phyloP scores from a whole-genome alignment of 2,329 filamentous ascomycete genomes.

The Sporothrix mexicana region DNA sequence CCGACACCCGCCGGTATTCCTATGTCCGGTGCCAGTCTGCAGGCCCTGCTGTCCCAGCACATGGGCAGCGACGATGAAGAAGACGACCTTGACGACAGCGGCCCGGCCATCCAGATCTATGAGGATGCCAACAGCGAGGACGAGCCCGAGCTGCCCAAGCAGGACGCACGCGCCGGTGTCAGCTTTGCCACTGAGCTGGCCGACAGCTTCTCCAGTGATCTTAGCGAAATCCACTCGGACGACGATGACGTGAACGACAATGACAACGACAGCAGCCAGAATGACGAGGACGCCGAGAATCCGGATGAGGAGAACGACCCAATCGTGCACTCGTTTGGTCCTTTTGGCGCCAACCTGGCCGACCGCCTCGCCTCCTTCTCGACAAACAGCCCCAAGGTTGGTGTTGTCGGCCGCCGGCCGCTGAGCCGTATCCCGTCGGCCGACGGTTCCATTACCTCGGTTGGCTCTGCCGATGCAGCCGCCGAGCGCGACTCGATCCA shows the following conservation, averaged over 20 bases:
- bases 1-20: slow-evolving; percentile 57
- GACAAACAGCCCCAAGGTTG: slow-evolving; percentile 66
- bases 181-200: slow-evolving; percentile 59
- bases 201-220: slow-evolving; percentile 63
- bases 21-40: slow-evolving; percentile 51
- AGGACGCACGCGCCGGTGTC: slow-evolving; percentile 42
- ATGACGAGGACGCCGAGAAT: slow-evolving; percentile 77
- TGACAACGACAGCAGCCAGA: slow-evolving; percentile 68
- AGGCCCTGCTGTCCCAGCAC: slow-evolving; percentile 50
- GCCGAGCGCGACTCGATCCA: slow-evolving; percentile 18
- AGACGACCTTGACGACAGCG: slow-evolving; percentile 43
- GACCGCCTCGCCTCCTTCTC: slow-evolving; percentile 79
- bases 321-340: slow-evolving; percentile 88
- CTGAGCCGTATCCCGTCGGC: slow-evolving; percentile 34
- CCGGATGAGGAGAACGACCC: slow-evolving; percentile 95
- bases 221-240: slow-evolving; percentile 54
- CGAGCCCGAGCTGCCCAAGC: slow-evolving; percentile 54
- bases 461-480: slow-evolving; percentile 13
- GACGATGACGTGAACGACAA: slow-evolving; percentile 73
- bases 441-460: slow-evolving; percentile 37
- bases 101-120: slow-evolving; percentile 68
- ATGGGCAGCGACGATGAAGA: slow-evolving; percentile 40
- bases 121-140: slow-evolving; percentile 71
- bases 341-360: slow-evolving; percentile 85
- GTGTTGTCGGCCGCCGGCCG: slow-evolving; percentile 39